phyloP scores from a whole-genome alignment of 805 yeast species.

The Yueomyces sinensis region DNA sequence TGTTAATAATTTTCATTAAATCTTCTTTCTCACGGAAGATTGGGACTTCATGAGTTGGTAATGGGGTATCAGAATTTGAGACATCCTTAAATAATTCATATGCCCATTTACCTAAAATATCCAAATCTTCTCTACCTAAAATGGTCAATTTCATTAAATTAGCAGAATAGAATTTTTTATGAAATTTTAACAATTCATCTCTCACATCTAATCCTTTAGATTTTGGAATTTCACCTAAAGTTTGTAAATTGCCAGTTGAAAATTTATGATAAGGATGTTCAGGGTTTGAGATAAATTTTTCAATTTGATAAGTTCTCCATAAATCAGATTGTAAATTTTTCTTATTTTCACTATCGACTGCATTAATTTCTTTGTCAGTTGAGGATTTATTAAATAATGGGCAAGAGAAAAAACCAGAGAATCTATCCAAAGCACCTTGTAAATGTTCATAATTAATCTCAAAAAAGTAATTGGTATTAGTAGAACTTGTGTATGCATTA shows the following conservation, averaged over 20 bases:
- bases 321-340: conserved; percentile 81
- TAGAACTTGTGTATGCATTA: conserved; percentile 84
- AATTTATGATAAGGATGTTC: conserved; percentile 78
- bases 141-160: conserved; percentile 81
- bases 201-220: conserved; percentile 58
- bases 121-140: conserved; percentile 69
- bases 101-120: conserved; percentile 60
- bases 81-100: conserved; percentile 50
- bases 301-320: conserved; percentile 83
- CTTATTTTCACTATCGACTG: conserved; percentile 93
- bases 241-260: conserved; percentile 75
- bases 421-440: conserved; percentile 83
- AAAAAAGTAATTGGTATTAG: conserved; percentile 83
- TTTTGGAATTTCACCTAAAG: conserved; percentile 58
- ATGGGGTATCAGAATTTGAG: conserved; percentile 31
- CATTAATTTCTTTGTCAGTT: conserved; percentile 83
- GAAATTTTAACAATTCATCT: conserved; percentile 65
- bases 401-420: conserved; percentile 79
- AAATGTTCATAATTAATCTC: conserved; percentile 66
- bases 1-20: conserved; percentile 41
- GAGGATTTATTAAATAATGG: conserved; percentile 67
- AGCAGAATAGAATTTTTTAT: conserved; percentile 61
- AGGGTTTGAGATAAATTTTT: conserved; percentile 58
- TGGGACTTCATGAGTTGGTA: too few relatives aligned
- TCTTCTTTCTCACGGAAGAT: too few relatives aligned